phyloP scores from a whole-genome alignment of 179 eudicot species.

The Camellia oleifera region DNA sequence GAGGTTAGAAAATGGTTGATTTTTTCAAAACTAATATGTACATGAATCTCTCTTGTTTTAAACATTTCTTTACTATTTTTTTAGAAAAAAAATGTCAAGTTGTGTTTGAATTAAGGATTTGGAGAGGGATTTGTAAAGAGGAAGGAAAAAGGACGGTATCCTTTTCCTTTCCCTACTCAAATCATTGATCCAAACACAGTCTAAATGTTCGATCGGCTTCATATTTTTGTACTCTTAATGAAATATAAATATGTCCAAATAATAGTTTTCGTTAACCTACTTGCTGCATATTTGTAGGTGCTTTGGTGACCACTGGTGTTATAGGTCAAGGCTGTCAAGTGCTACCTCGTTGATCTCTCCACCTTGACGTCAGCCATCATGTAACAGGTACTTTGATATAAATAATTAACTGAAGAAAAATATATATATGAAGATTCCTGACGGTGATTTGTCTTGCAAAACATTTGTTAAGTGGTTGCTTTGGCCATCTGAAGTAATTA shows the following conservation, averaged over 20 bases:
- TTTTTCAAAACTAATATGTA: background rate
- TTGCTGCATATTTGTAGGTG: no score
- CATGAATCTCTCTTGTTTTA: slow-evolving; percentile 8
- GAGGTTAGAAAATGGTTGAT: slow-evolving; percentile 13
- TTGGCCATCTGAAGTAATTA: background rate
- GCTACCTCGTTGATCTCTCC: background rate
- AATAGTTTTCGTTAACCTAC: background rate
- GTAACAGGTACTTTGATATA: background rate
- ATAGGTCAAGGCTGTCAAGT: background rate
- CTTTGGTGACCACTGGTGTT: background rate
- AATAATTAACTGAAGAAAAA: background rate
- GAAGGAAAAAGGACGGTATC: no score
- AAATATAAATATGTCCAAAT: background rate
- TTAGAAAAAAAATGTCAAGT: background rate
- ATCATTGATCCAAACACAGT: no score
- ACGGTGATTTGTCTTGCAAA: background rate
- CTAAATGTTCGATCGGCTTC: background rate
- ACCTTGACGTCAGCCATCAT: background rate
- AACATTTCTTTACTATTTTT: slow-evolving; percentile 1
- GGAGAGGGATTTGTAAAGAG: no score
- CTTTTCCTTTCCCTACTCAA: no score
- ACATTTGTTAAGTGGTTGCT: background rate
- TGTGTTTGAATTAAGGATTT: no score
- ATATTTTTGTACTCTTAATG: background rate
- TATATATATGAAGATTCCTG: no score